Percentiles rank a stretch among this genome's conserved stretches.
Evolutionary conservation across 164 flowering plant genomes (phyloP).

Genomic region (Tetracentron sinense): DNA sequence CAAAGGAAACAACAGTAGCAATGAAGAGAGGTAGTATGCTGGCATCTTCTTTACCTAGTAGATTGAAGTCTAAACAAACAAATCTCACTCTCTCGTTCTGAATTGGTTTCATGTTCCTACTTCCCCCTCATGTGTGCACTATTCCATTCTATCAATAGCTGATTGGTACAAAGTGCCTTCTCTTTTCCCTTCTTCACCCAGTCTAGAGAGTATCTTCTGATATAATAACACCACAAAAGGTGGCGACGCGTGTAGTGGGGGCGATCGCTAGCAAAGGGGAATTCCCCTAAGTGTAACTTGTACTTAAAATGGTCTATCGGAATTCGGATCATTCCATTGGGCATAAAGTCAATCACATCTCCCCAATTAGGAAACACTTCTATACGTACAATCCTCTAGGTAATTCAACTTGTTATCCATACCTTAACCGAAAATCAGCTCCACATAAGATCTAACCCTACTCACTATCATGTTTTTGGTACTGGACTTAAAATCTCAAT

Average conservation of each 20-base stretch:
- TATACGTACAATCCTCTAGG: background rate
- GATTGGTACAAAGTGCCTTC: no score
- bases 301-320: background rate
- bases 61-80: no score
- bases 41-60: no score
- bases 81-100: no score
- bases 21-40: slow-evolving; percentile 17
- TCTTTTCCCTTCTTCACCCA: background rate
- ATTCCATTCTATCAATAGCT: no score
- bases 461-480: background rate
- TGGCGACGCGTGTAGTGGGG: background rate
- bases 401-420: background rate
- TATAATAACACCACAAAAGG: no score
- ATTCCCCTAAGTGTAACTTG: no score
- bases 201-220: background rate
- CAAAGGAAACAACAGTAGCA: no score
- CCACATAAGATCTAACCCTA: background rate
- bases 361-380: background rate
- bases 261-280: background rate
- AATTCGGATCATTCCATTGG: background rate
- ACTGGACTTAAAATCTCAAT: background rate
- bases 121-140: no score
- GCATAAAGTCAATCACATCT: background rate
- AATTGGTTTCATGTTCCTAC: no score
- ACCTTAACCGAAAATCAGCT: background rate